These are phyloP conservation scores for Vigna nakashimae DNA, from an alignment of 306 rosid species.

Conservation along the genomic window DNA sequence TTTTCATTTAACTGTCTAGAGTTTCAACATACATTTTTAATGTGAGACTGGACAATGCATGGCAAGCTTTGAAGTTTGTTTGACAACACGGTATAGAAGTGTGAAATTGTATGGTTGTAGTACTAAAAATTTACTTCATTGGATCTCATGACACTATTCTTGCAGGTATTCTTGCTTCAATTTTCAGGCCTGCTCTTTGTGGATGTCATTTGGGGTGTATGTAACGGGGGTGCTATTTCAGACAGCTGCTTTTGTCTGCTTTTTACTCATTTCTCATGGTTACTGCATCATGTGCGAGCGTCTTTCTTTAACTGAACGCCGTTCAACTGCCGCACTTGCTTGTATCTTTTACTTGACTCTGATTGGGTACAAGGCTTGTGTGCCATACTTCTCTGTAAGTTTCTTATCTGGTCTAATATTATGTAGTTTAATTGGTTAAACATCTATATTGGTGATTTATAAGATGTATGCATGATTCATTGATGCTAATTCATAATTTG, in stretches of 20 bases:
- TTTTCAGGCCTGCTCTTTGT: conserved; percentile 84
- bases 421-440: conserved; percentile 25
- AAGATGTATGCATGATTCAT: conserved; percentile 11
- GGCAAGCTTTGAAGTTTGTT: conserved; percentile 29
- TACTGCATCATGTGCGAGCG: conserved; percentile 96
- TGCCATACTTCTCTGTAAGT: conserved; percentile 90
- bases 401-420: conserved; percentile 28
- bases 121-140: conserved; percentile 6
- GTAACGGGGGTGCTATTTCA: conserved; percentile 96
- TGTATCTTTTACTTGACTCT: conserved; percentile 94
- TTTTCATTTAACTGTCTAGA: too few relatives aligned
- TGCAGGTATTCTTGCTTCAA: conserved; percentile 95
- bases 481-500: conserved; percentile 44
- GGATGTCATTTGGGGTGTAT: conserved; percentile 99
- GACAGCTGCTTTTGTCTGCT: conserved; percentile 87
- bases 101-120: conserved; percentile 16
- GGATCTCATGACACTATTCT: conserved; percentile 43
- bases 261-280: conserved; percentile 94
- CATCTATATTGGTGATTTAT: neutral
- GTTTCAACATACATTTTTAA: neutral
- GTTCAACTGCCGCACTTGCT: conserved; percentile 88
- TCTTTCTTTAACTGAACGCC: conserved; percentile 83
- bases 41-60: conserved; percentile 24
- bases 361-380: conserved; percentile 90
- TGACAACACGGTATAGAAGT: conserved; percentile 30